Percentiles rank a stretch among this genome's conserved stretches.
Conservation (phyloP, 1,139 yeast genomes). For the Nakaseomyces uthaithaninus region DNA sequence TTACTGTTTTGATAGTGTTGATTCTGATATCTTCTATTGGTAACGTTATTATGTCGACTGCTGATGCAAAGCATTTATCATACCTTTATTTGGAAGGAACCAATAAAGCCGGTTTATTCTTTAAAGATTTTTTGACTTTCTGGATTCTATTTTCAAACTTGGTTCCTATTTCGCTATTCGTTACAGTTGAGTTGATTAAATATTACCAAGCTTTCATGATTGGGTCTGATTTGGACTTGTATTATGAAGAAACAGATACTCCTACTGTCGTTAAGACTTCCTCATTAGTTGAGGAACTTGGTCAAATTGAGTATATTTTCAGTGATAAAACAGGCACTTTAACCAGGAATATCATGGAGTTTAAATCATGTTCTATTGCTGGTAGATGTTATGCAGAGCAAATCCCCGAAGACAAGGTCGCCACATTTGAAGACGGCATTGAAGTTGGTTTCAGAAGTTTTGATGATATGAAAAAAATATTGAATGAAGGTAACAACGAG, state of each 20-base stretch:
- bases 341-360: constrained; percentile 93
- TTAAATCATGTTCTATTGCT: constrained; percentile 87
- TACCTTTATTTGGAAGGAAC: constrained; percentile 68
- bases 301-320: constrained; percentile 90
- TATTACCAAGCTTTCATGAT: constrained; percentile 93
- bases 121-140: constrained; percentile 79
- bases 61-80: constrained; percentile 44
- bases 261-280: constrained; percentile 95
- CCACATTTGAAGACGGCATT: constrained; percentile 64
- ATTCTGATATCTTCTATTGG: constrained; percentile 81
- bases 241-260: constrained; percentile 77
- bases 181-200: constrained; percentile 90
- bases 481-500: constrained; percentile 42
- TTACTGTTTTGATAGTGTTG: constrained; percentile 66
- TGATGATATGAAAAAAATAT: constrained; percentile 49
- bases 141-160: constrained; percentile 94
- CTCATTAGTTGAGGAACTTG: constrained; percentile 88
- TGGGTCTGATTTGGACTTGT: constrained; percentile 89
- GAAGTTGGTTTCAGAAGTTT: constrained; percentile 77
- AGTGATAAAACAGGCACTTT: constrained; percentile 96
- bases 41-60: constrained; percentile 64
- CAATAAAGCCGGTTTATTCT: constrained; percentile 62
- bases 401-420: constrained; percentile 84
- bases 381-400: constrained; percentile 83
- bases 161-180: constrained; percentile 92